Evolutionary conservation across 176 grass and related monocot species (phyloP).

Genomic region (Saccharum officinarum): DNA sequence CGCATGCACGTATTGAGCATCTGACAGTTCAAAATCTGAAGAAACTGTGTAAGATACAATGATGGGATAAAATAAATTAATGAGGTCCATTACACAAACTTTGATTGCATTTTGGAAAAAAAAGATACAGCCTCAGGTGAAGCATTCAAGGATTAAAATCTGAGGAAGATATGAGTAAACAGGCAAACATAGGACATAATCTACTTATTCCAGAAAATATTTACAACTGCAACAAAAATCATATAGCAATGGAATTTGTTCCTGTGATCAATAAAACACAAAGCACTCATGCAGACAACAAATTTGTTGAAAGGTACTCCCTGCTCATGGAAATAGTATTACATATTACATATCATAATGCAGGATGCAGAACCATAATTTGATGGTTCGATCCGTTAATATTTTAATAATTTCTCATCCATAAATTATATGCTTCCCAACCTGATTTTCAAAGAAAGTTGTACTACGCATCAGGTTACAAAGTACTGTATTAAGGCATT

Average conservation of each 20-base stretch:
- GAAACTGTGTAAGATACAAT: slow-evolving; percentile 25
- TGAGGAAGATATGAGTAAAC: neutral
- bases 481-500: neutral
- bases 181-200: neutral
- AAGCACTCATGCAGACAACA: neutral
- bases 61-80: neutral
- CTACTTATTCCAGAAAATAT: slow-evolving; percentile 7
- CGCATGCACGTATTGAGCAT: slow-evolving; percentile 66
- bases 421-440: neutral
- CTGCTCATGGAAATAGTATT: neutral
- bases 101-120: neutral
- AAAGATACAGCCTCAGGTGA: slow-evolving; percentile 1
- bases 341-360: neutral
- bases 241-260: neutral
- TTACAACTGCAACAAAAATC: neutral
- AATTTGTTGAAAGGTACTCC: neutral
- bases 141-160: neutral
- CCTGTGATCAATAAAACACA: neutral
- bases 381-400: neutral
- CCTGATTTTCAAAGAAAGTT: slow-evolving; percentile 7
- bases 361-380: neutral
- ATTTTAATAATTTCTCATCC: neutral
- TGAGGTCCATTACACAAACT: neutral
- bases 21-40: slow-evolving; percentile 71
- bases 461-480: neutral